Evolutionary conservation across 768 basidiomycete genomes (phyloP).

Genomic region (Filobasidium wieringae): DNA sequence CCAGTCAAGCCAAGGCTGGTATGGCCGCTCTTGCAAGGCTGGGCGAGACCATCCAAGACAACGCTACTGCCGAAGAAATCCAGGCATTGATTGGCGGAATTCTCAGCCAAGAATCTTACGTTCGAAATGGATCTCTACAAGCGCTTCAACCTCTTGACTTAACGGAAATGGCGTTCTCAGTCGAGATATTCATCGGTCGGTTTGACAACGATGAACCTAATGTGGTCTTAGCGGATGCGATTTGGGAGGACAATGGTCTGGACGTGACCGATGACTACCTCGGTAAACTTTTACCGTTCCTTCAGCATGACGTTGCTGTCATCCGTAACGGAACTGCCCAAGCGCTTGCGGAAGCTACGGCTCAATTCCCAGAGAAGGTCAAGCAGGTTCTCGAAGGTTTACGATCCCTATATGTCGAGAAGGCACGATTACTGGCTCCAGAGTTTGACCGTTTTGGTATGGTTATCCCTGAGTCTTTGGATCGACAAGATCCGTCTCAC

Average conservation of each 20-base stretch:
- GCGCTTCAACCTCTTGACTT: conserved; percentile 84
- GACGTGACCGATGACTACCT: conserved; percentile 66
- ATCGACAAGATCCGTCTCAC: conserved; percentile 78
- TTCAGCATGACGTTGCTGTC: conserved; percentile 68
- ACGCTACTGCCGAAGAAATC: conserved; percentile 54
- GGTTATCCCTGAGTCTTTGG: conserved; percentile 76
- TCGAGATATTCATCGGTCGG: conserved; percentile 72
- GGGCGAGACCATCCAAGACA: conserved; percentile 62
- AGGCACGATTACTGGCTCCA: conserved; percentile 75
- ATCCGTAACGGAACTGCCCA: conserved; percentile 61
- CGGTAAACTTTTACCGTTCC: conserved; percentile 48
- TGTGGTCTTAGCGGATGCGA: conserved; percentile 58
- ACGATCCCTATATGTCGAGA: conserved; percentile 68
- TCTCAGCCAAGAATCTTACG: conserved; percentile 73
- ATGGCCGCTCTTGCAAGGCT: conserved; percentile 68
- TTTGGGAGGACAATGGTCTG: conserved; percentile 94
- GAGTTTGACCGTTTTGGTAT: conserved; percentile 95
- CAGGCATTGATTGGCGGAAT: conserved; percentile 58
- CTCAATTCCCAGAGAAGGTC: conserved; percentile 58
- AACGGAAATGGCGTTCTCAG: conserved; percentile 86
- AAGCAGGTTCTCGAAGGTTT: conserved; percentile 42
- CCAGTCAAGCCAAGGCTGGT: conserved; percentile 69
- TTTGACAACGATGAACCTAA: conserved; percentile 89
- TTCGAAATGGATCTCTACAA: conserved; percentile 78
- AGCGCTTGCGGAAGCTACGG: conserved; percentile 65